Evolutionary conservation across 2,329 filamentous ascomycete genomes (phyloP), one percentile per base, ranked within the genome.

Genomic region (Cordyceps farinosa): DNA sequence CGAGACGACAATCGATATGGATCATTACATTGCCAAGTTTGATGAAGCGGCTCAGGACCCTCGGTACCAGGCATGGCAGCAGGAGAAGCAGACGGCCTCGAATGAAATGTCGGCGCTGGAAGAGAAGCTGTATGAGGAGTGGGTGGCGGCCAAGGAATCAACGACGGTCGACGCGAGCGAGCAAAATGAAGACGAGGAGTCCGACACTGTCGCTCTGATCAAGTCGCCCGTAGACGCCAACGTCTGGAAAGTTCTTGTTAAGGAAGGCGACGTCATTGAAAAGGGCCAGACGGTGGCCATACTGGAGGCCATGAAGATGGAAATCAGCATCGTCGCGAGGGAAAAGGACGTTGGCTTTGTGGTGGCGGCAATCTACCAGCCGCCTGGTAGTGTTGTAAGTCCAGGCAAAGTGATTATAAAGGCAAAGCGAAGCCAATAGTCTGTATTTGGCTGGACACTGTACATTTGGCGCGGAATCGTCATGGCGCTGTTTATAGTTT

Each of bases 301-400:
- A 3, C 71, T 85, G 4, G 83, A 85, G 64, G 82, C 82, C 1
- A 85, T 85, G 82, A 85, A 85, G 70, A 78, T 85, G 74, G 83
- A 85, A 66, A 82, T 85, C 62, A 74, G 75, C 10, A 76, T 82
- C 74, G 29, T 17, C 7, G 54, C 34, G 22, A 29, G 42, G 1
- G 44, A 47, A 10, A 38, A 27, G 27, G 42, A 47, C n/a, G 44
- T 32, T 3, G 56, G 56, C 13, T 38, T 36, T 29, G 44, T 59
- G 17, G 56, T 59, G 11, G 7, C 30, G 4, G 45, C 15, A 10
- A 48, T 59, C n/a, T 29, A 6, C 5, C 52, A 58, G 22, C 58
- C 60, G 11, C 54, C 48, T 2, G 63, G 63, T 42, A 51, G 55
- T 36, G 38, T 65, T 22, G 60, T 65, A 7, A 63, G 52, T 40